A percentile compares a stretch with the other conserved stretches of the same genome.
Conservation (phyloP, 495 filamentous ascomycete species). For the Pseudevernia furfuracea region DNA sequence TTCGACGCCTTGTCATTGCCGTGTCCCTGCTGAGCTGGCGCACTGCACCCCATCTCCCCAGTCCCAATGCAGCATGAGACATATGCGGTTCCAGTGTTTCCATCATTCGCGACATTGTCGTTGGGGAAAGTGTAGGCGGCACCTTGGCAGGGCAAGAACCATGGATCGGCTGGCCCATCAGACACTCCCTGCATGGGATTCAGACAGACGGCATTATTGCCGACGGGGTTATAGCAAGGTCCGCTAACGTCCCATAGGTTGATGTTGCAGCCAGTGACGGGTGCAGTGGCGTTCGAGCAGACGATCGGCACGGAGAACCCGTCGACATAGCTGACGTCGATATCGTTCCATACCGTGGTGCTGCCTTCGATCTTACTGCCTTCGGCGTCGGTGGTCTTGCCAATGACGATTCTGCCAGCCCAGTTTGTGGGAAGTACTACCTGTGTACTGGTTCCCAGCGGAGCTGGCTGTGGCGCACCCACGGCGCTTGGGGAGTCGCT, state of each 20-base stretch:
- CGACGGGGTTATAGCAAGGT: constrained; percentile 16
- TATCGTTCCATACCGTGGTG: constrained; percentile 16
- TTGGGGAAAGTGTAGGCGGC: constrained; percentile 31
- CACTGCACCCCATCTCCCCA: constrained; percentile 22
- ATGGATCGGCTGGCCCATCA: constrained; percentile 21
- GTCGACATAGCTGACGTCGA: constrained; percentile 28
- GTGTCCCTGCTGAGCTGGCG: constrained; percentile 15
- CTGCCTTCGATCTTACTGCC: constrained; percentile 27
- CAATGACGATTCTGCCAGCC: constrained; percentile 24
- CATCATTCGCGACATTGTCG: constrained; percentile 26
- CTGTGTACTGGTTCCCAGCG: constrained; percentile 16
- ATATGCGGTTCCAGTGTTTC: constrained; percentile 11
- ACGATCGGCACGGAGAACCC: constrained; percentile 29
- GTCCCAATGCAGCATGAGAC: constrained; percentile 30
- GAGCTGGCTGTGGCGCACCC: constrained; percentile 3
- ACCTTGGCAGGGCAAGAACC: constrained; percentile 28
- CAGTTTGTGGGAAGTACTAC: constrained; percentile 22
- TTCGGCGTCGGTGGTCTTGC: constrained; percentile 15
- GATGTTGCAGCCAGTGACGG: constrained; percentile 29
- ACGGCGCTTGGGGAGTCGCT: constrained; percentile 8
- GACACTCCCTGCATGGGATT: constrained; percentile 21
- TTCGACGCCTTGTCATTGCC: constrained; percentile 12
- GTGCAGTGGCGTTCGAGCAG: constrained; percentile 22
- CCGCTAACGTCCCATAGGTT: constrained; percentile 23
- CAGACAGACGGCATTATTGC: constrained; percentile 19